Conservation (phyloP, 257 asterid genomes). For the Nicotiana paniculata region DNA sequence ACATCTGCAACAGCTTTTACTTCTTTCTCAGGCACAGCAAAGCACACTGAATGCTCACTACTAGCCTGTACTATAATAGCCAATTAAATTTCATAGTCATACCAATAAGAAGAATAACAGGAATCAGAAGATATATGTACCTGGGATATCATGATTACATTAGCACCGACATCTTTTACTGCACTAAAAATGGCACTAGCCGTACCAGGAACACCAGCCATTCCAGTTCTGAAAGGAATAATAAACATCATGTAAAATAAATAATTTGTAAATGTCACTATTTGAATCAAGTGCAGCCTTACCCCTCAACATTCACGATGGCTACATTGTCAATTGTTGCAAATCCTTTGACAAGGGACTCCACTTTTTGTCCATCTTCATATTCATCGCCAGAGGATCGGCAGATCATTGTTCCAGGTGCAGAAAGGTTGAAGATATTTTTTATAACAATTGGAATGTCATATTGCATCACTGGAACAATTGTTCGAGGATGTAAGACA, state of each 20-base stretch:
- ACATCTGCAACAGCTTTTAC: constrained; percentile 85
- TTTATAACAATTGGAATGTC: constrained; percentile 97
- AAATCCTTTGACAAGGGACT: constrained; percentile 86
- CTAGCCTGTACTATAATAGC: constrained; percentile 63
- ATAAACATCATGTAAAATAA: constrained; percentile 4
- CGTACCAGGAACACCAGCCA: constrained; percentile 99
- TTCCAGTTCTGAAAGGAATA: constrained; percentile 76
- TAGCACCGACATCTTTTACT: constrained; percentile 95
- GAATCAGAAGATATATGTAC: constrained; percentile 26
- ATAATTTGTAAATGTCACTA: background rate
- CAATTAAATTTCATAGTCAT: constrained; percentile 10
- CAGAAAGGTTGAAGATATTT: constrained; percentile 91
- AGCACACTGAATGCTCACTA: constrained; percentile 98
- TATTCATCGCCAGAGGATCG: constrained; percentile 36
- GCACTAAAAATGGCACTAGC: constrained; percentile 86
- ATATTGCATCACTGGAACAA: constrained; percentile 93
- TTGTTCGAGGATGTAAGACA: constrained; percentile 97
- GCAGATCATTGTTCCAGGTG: constrained; percentile 90
- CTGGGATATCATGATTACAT: constrained; percentile 98
- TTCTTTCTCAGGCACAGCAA: constrained; percentile 96
- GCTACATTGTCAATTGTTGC: constrained; percentile 98
- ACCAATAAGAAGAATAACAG: background rate
- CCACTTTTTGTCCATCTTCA: constrained; percentile 45
- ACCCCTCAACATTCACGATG: constrained; percentile 98
- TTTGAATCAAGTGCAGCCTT: constrained; percentile 17